Percentiles rank a stretch among this genome's conserved stretches.
Evolutionary conservation across 192 early-diverging fungal species (phyloP).

Genomic region (Cetraspora pellucida): DNA sequence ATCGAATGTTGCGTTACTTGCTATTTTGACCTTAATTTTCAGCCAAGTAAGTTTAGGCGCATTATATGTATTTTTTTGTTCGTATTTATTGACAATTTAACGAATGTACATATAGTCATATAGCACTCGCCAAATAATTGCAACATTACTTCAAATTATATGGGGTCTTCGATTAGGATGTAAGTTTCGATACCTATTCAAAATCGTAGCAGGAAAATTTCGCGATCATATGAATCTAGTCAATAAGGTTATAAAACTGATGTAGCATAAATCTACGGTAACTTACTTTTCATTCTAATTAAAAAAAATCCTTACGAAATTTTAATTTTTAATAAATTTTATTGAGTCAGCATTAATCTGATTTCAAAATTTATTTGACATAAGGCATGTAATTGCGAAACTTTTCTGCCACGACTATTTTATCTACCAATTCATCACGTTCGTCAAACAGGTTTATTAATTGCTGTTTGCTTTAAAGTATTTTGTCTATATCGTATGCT

Average conservation of each 20-base stretch:
- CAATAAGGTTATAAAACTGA: no score
- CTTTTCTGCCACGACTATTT: no score
- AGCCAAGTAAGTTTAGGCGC: slow-evolving; percentile 16
- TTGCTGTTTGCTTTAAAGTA: background rate
- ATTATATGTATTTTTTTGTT: background rate
- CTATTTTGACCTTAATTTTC: slow-evolving; percentile 22
- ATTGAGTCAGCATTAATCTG: no score
- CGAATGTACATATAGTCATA: slow-evolving; percentile 15
- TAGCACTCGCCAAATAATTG: slow-evolving; percentile 29
- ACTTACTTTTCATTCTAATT: no score
- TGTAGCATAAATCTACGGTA: no score
- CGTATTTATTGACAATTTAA: background rate
- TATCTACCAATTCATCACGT: background rate
- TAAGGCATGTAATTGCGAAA: no score
- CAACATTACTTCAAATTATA: slow-evolving; percentile 5
- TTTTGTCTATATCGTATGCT: slow-evolving; percentile 33
- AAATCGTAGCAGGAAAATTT: no score
- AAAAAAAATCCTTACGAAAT: no score
- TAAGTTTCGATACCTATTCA: background rate
- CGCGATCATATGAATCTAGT: no score
- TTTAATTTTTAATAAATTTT: no score
- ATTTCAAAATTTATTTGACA: no score
- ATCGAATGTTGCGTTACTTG: slow-evolving; percentile 28
- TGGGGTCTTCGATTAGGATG: slow-evolving; percentile 27
- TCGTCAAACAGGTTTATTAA: background rate